Percentiles rank a stretch among this genome's conserved stretches.
Conservation (phyloP, 345 rosid species). For the Nephelium lappaceum region DNA sequence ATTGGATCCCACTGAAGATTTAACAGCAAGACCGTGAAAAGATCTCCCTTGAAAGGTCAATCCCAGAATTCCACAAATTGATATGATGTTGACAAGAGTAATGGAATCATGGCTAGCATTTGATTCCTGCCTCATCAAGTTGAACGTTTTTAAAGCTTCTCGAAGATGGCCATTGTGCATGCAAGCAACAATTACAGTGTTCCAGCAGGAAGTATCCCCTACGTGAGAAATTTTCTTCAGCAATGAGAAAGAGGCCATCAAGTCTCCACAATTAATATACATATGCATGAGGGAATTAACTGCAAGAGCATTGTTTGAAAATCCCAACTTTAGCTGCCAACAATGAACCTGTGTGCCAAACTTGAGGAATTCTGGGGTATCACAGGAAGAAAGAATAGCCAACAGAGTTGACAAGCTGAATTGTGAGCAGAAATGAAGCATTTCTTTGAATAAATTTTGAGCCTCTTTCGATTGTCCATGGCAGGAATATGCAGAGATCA, state of each 20-base stretch:
- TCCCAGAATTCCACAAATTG: conserved; percentile 56
- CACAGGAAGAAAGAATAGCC: conserved; percentile 54
- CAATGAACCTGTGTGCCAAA: conserved; percentile 52
- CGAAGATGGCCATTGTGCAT: conserved; percentile 28
- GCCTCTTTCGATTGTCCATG: conserved; percentile 35
- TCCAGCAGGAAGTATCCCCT: conserved; percentile 52
- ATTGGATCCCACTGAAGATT: conserved; percentile 40
- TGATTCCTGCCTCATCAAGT: conserved; percentile 40
- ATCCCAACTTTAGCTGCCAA: conserved; percentile 53
- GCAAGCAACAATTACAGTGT: conserved; percentile 51
- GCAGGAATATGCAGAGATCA: conserved; percentile 44
- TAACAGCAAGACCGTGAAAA: conserved; percentile 54
- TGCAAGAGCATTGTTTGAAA: conserved; percentile 31
- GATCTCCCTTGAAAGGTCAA: conserved; percentile 41
- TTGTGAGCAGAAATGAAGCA: conserved; percentile 32
- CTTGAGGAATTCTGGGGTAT: conserved; percentile 39
- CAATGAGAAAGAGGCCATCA: conserved; percentile 36
- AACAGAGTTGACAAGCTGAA: conserved; percentile 44
- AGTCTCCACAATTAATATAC: conserved; percentile 44
- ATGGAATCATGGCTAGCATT: conserved; percentile 38
- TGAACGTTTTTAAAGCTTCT: conserved; percentile 49
- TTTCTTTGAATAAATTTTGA: conserved; percentile 43
- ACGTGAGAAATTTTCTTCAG: conserved; percentile 24
- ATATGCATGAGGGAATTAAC: conserved; percentile 45
- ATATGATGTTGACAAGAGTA: conserved; percentile 45